phyloP scores from a whole-genome alignment of 1,284 basidiomycete genomes.

The Leccinum griseonigrum region DNA sequence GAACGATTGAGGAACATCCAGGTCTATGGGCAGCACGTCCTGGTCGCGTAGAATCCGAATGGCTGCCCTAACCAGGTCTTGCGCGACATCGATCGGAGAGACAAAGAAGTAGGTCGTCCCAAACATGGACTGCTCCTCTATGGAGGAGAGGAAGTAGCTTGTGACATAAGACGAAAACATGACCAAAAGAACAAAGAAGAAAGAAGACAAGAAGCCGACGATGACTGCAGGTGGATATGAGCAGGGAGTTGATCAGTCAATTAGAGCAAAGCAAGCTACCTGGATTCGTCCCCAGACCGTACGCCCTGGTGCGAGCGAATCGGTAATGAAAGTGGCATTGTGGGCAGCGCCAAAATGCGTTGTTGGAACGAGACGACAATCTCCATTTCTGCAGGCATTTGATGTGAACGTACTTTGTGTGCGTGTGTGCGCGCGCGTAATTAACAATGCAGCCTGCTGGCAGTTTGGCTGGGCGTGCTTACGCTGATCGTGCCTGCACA shows the following conservation, averaged over 20 bases:
- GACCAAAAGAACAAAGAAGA: constrained; percentile 67
- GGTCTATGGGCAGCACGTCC: constrained; percentile 42
- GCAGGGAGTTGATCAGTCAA: constrained; percentile 3
- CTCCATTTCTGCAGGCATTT: constrained; percentile 75
- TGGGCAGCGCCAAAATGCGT: constrained; percentile 71
- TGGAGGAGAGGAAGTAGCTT: constrained; percentile 54
- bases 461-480: constrained; percentile 30
- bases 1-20: constrained; percentile 25
- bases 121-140: constrained; percentile 36
- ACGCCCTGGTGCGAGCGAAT: constrained; percentile 62
- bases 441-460: constrained; percentile 13
- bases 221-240: constrained; percentile 45
- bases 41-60: constrained; percentile 64
- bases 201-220: constrained; percentile 59
- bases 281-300: constrained; percentile 73
- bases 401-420: constrained; percentile 72
- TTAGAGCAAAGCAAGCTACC: constrained; percentile 37
- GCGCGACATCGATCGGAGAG: constrained; percentile 57
- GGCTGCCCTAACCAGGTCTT: constrained; percentile 62
- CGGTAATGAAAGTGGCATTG: constrained; percentile 76
- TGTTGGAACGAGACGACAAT: constrained; percentile 50
- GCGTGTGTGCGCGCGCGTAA: constrained; percentile 7
- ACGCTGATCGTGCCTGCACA: constrained; percentile 79
- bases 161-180: constrained; percentile 71
- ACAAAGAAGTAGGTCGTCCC: constrained; percentile 49